Percentiles rank a stretch among this genome's conserved stretches.
phyloP scores from a whole-genome alignment of 2,329 filamentous ascomycete genomes.

The Neofusicoccum laricinum region DNA sequence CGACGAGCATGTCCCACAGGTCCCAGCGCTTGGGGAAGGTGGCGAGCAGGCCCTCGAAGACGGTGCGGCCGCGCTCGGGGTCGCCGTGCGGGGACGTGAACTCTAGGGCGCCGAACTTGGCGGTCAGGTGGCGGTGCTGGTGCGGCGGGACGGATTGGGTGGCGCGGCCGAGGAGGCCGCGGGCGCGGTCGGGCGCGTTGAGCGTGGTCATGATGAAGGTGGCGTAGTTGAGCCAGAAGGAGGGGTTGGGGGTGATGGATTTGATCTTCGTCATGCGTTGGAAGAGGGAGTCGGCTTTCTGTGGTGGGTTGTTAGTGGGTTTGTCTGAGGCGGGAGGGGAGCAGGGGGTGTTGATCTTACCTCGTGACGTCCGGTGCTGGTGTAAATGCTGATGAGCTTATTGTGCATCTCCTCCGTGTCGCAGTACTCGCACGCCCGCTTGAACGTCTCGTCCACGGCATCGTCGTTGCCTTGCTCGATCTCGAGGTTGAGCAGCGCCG shows the following conservation, averaged over 20 bases:
- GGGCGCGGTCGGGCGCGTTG: slow-evolving; percentile 67
- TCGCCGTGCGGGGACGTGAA: slow-evolving; percentile 82
- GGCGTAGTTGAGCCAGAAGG: slow-evolving; percentile 92
- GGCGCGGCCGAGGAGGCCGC: slow-evolving; percentile 76
- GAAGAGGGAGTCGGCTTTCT: slow-evolving; percentile 89
- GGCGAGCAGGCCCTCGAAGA: slow-evolving; percentile 84
- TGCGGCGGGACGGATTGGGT: slow-evolving; percentile 74
- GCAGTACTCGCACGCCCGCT: slow-evolving; percentile 89
- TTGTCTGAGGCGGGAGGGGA: slow-evolving; percentile 5
- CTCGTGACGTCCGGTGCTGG: slow-evolving; percentile 80
- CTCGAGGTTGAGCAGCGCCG: slow-evolving; percentile 90
- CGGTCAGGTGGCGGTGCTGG: slow-evolving; percentile 71
- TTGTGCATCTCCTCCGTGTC: slow-evolving; percentile 87
- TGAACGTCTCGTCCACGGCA: slow-evolving; percentile 80
- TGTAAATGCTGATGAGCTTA: slow-evolving; percentile 89
- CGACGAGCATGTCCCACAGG: slow-evolving; percentile 87
- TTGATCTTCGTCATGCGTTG: slow-evolving; percentile 85
- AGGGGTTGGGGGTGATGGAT: slow-evolving; percentile 68
- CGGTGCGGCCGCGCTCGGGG: slow-evolving; percentile 85
- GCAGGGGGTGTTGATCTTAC: slow-evolving; percentile 50
- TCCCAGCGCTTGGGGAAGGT: slow-evolving; percentile 88
- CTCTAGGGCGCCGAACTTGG: slow-evolving; percentile 88
- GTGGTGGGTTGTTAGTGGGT: slow-evolving; percentile 26
- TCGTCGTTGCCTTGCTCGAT: slow-evolving; percentile 85
- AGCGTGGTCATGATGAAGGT: slow-evolving; percentile 81